Evolutionary conservation across 73 alveolate species (phyloP), one percentile per base, ranked within the genome.

Genomic region (Stentor coeruleus): DNA sequence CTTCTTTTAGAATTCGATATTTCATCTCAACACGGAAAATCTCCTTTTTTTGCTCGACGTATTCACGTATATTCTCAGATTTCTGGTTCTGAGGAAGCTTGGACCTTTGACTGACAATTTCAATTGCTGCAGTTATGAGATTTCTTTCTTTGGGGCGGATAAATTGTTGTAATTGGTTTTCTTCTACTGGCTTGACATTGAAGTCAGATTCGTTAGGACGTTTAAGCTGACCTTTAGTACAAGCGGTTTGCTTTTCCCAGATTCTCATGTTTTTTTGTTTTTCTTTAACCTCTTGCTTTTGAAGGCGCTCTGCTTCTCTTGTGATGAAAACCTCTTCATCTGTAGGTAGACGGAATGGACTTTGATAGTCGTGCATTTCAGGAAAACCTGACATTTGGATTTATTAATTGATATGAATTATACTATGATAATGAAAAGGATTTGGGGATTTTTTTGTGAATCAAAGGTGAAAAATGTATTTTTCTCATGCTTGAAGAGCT

Each of bases 231-330:
- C 81, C 82, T 39, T 92, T 42, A 38, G 91, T 76, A 31, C 90
- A 86, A 31, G 96, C 93, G 1, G 96, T 90, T 58, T 86, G 89
- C 84, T 90, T 90, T 80, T 90, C 92, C 92, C 95, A 90, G 30
- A 90, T 90, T 60, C 83, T 90, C 36, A 86, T 80, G 66, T 76
- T 86, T 58, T 86, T 81, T 3, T 89, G 86, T 73, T 82, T 86
- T 73, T 81, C 95, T 82, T 89, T 89, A 38, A 85, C 95, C 76
- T 89, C 92, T 58, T 81, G 86, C 30, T 88, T 30, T 80, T 86
- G 86, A 74, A 84, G 80, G 60, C 84, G 86, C 80, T 86, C 92
- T 6, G 92, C 82, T 66, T 89, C 95, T 74, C 95, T 86, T 4
- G 95, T 86, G 37, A 89, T 74, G 83, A 89, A 89, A 15, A 89